Base-by-base conservation (phyloP, 306 rosid genomes). In the Glycine soja region DNA sequence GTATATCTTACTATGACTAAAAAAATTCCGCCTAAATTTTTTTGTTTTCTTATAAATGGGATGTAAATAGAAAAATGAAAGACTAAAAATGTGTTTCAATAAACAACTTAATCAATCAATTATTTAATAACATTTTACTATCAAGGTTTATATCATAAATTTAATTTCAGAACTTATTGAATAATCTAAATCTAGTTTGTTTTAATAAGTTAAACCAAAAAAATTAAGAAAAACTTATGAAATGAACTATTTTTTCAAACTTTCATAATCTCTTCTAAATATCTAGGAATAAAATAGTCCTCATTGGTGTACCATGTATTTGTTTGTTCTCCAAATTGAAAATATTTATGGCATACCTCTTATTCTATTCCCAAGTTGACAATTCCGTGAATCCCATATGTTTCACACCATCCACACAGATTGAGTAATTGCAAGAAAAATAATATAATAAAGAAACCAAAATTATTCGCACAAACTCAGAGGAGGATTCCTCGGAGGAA, bases 321-420 rank as follows among this genome's bases (percentile, higher is more conserved):
- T 42, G 32, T 18, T 18, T 18, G 34, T 46, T 69, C 18, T 10
- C 40, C 16, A 69, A 45, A 46, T 46, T 10, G 10, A 43, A 69
- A 69, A 11, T 10, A 10, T 76, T 70, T 30, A 70, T 30, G 3
- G 11, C 52, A 10, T 14, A 19, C 10, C 34, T 47, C 15, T 8
- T 50, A 59, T 70, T 11, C 5, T 42, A 77, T 32, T 51, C 63
- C 75, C 75, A 75, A 75, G 47, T 59, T 38, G 64, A 47, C 46
- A 10, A 56, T 2, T 16, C 4, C 53, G 56, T 56, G 80, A 53
- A 52, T 63, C 69, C 74, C 66, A 47, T 24, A 19, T 10, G 13
- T 71, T 63, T 18, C 52, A 63, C 15, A 71, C 46, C 18, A 48
- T 7, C 43, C 63, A 71, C 79, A 70, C 13, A 8, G 3, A 19